Percentiles rank a stretch among this genome's conserved stretches.
Conservation (phyloP, 306 rosid species). For the Castanea sativa region DNA sequence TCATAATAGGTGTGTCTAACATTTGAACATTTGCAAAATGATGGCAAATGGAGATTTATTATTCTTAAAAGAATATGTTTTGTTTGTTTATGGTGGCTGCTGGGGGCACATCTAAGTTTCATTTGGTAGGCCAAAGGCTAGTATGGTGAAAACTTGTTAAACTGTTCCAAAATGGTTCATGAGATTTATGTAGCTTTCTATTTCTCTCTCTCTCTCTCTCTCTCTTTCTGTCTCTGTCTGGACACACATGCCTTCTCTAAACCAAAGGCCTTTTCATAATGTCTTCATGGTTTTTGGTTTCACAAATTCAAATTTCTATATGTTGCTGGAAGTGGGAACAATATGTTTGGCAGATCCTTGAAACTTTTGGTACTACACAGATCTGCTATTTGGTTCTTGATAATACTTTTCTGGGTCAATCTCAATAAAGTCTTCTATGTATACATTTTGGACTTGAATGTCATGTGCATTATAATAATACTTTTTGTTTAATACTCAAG, state of each 20-base stretch:
- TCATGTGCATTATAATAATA: not conserved
- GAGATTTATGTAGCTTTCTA: not conserved
- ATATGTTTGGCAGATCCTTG: not conserved
- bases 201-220: not conserved
- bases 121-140: not conserved
- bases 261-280: not conserved
- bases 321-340: not conserved
- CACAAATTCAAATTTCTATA: not conserved
- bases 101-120: not conserved
- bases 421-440: not conserved
- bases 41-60: conserved; percentile 5
- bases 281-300: not conserved
- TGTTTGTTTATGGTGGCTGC: not conserved
- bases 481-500: no score
- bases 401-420: not conserved
- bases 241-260: not conserved
- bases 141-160: not conserved
- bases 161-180: not conserved
- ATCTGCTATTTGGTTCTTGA: not conserved
- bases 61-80: conserved; percentile 16
- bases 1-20: conserved; percentile 68
- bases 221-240: not conserved
- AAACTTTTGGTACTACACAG: not conserved
- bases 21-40: conserved; percentile 3
- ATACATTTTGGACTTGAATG: not conserved